Base-by-base conservation (phyloP, 2,329 filamentous ascomycete genomes). In the Talaromyces sp. region DNA sequence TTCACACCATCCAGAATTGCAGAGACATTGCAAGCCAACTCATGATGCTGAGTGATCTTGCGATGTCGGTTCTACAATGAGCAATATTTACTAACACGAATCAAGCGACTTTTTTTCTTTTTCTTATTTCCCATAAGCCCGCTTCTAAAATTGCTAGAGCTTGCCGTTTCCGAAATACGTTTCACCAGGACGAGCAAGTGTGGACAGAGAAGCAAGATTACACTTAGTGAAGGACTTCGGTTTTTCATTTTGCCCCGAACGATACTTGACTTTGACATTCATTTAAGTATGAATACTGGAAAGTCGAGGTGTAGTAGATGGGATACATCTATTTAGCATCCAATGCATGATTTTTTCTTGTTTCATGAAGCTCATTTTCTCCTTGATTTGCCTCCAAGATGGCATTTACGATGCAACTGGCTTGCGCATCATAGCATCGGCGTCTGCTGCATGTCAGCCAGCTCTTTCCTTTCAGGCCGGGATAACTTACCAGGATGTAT, bases 191-290 rank as follows among this genome's bases (percentile, higher is more conserved):
- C 79, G 81, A 72, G 79, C 78, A 77, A 81, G 83, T 84, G 83
- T 85, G 82, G 83, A 85, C 81, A 81, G 72, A 77, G 82, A 84
- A 85, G 83, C 83, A 80, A 85, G 77, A 85, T 75, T 74, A 76
- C 82, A 67, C 77, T 39, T 56, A 33, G 37, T 48, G 31, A 35
- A 27, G 33, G 41, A 58, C 31, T 59, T 50, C 66, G 69, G 70
- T 69, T 67, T n/a, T 37, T 65, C 66, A 71, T 68, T 71, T 70
- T 63, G 69, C 78, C 76, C 77, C 72, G 74, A 73, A 70, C 73
- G 72, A 71, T 71, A 71, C 74, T 72, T 72, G 71, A 69, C 74
- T 75, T 77, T 74, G 75, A 78, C 78, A 63, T 76, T 75, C 76
- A 78, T 80, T 80, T 79, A 72, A 75, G 63, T 80, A 80, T 79